A percentile compares a stretch with the other conserved stretches of the same genome.
phyloP scores from a whole-genome alignment of 2,329 filamentous ascomycete genomes.

The Fusarium phyllophilum region DNA sequence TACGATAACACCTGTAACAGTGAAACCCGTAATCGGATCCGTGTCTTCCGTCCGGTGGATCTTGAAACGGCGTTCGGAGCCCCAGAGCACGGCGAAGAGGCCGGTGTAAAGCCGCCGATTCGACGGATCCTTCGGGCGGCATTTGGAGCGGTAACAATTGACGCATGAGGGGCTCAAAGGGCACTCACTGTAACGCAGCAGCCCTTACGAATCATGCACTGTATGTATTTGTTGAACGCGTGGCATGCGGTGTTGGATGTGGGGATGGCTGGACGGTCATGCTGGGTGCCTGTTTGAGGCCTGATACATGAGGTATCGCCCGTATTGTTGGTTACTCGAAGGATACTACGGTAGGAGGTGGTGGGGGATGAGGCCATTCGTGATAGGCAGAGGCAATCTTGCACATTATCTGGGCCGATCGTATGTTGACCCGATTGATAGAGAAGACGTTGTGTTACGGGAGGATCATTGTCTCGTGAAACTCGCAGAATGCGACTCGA shows the following conservation, averaged over 20 bases:
- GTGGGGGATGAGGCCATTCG: slow-evolving; percentile 15
- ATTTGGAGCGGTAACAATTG: background rate
- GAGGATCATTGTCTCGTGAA: background rate
- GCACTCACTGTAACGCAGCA: background rate
- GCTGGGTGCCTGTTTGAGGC: slow-evolving; percentile 10
- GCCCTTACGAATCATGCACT: slow-evolving; percentile 24
- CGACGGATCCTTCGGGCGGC: slow-evolving; percentile 6
- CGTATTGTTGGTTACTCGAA: slow-evolving; percentile 19
- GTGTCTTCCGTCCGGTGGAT: slow-evolving; percentile 9
- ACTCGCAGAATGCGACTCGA: background rate
- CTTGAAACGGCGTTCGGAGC: slow-evolving; percentile 31
- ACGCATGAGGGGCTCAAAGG: background rate
- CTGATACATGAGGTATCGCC: slow-evolving; percentile 3
- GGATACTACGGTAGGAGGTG: slow-evolving; percentile 8
- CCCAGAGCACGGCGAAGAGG: slow-evolving; percentile 7
- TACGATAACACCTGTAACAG: background rate
- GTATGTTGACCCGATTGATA: background rate
- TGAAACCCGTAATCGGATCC: slow-evolving; percentile 9
- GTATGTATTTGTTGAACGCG: slow-evolving; percentile 35
- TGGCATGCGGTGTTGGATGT: slow-evolving; percentile 32
- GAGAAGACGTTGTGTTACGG: background rate
- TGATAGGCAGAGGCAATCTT: background rate
- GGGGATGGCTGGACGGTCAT: background rate
- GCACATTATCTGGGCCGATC: background rate
- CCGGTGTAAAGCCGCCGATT: slow-evolving; percentile 19